Base-by-base conservation (phyloP, 208 protist genomes). In the Naegleria gruberi region DNA sequence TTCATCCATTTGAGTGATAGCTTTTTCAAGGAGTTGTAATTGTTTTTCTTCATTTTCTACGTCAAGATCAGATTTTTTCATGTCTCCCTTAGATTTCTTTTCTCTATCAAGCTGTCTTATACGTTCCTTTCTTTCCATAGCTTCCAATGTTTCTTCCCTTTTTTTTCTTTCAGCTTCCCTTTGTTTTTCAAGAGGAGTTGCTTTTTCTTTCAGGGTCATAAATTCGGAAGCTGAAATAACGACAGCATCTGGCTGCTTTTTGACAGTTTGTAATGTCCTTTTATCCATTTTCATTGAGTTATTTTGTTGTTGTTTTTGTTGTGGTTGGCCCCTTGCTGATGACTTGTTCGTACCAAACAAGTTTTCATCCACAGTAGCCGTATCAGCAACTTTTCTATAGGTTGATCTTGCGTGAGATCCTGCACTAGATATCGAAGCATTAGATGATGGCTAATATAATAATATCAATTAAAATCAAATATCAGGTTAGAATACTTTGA, bases 1-100 rank as follows among this genome's bases (percentile, higher is more conserved):
- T 90, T 98, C 95, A 88, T 98, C 96, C 84, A 97, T 89, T 91
- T 95, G 94, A 44, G 92, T 86, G 26, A 93, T 93, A 23, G 96
- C 96, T 74, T 92, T 92, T 91, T 96, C 94, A n/a, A 97, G 92
- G 88, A 96, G 89, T 44, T 95, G 57, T 74, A 93, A 93, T 19
- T 87, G n/a, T 55, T 55, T 55, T 15, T 87, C 43, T 43, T 87
- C 43, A 23, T 55, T 45, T 15, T 55, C 41, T 6, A 47, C 10
- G 7, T 87, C 83, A 1, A 87, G 26, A 87, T 87, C 83, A 41
- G 83, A 87, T 23, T 55, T 87, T 55, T 87, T 87, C 12, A 6
- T 37, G 12, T 87, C 83, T 51, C 83, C 83, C 26, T 55, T 45
- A 10, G 12, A 30, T 40, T 40, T 19, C n/a, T 55, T 87, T 41